Percentiles rank a stretch among this genome's conserved stretches.
These are phyloP conservation scores for Podosphaera aphanis DNA, from an alignment of 2,329 filamentous ascomycete genomes.

Conservation along the genomic window DNA sequence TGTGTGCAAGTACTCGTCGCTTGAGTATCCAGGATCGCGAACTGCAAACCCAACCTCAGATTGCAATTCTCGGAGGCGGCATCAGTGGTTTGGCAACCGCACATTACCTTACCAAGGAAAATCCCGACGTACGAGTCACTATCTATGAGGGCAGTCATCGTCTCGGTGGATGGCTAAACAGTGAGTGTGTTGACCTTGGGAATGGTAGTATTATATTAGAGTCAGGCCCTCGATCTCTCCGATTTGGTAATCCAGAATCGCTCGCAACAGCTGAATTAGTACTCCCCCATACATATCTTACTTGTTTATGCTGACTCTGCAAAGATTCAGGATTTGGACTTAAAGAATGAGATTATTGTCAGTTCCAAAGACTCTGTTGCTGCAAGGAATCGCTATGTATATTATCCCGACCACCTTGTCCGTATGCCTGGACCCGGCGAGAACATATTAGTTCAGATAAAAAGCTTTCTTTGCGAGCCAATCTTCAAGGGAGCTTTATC, in stretches of 20 bases:
- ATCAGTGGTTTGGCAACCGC: constrained; percentile 62
- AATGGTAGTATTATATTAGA: constrained; percentile 54
- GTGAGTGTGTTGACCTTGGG: constrained; percentile 33
- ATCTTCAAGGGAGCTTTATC: constrained; percentile 24
- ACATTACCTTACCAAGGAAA: constrained; percentile 47
- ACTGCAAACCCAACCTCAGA: neutral
- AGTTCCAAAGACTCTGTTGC: constrained; percentile 26
- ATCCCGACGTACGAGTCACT: constrained; percentile 49
- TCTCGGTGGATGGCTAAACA: constrained; percentile 68
- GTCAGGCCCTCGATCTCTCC: constrained; percentile 41
- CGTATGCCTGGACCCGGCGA: constrained; percentile 27
- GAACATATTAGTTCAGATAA: constrained; percentile 14
- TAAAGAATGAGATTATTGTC: constrained; percentile 31
- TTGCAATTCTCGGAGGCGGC: constrained; percentile 58
- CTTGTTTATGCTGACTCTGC: neutral
- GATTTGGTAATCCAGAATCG: constrained; percentile 9
- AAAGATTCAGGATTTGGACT: constrained; percentile 32
- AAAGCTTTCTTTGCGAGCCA: constrained; percentile 25
- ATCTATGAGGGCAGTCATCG: constrained; percentile 51
- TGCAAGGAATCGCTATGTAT: constrained; percentile 51
- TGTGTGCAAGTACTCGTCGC: neutral
- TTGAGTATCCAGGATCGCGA: neutral
- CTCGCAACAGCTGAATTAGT: constrained; percentile 10
- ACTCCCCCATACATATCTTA: neutral
- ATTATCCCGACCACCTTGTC: constrained; percentile 68